Conservation (phyloP, 164 flowering plant genomes). For the Vitis riparia region DNA sequence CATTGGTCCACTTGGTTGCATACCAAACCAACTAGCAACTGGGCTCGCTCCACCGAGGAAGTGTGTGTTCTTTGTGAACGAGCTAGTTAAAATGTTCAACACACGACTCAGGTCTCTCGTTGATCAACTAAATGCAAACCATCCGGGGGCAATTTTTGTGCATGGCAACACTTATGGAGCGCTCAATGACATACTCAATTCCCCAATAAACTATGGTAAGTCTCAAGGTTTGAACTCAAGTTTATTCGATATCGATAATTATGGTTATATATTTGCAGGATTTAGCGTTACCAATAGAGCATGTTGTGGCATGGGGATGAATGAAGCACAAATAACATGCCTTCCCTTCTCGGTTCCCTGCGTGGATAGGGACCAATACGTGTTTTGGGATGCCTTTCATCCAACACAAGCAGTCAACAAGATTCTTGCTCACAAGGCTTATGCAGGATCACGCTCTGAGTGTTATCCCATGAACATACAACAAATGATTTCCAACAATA, state of each 20-base stretch:
- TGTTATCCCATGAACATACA: constrained; percentile 46
- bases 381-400: constrained; percentile 70
- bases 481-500: constrained; percentile 24
- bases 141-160: constrained; percentile 23
- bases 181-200: constrained; percentile 32
- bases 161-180: constrained; percentile 41
- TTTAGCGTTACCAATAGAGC: constrained; percentile 39
- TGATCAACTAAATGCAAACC: constrained; percentile 31
- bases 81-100: constrained; percentile 37
- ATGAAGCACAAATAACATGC: constrained; percentile 42
- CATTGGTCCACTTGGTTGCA: constrained; percentile 56
- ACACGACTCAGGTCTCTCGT: constrained; percentile 28
- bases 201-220: constrained; percentile 33
- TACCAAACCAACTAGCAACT: constrained; percentile 39
- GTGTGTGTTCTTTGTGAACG: constrained; percentile 39
- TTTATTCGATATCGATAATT: too few species aligned
- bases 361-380: constrained; percentile 37
- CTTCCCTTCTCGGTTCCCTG: constrained; percentile 47
- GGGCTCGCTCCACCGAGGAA: constrained; percentile 31
- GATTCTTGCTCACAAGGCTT: constrained; percentile 42
- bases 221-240: too few species aligned
- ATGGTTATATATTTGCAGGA: constrained; percentile 29
- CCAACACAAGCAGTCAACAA: constrained; percentile 48
- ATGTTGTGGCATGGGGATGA: constrained; percentile 56
- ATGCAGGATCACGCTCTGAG: constrained; percentile 35